Percentiles rank a stretch among this genome's conserved stretches.
Conservation (phyloP, 176 grass and related monocot genomes). For the Cymbopogon citratus region DNA sequence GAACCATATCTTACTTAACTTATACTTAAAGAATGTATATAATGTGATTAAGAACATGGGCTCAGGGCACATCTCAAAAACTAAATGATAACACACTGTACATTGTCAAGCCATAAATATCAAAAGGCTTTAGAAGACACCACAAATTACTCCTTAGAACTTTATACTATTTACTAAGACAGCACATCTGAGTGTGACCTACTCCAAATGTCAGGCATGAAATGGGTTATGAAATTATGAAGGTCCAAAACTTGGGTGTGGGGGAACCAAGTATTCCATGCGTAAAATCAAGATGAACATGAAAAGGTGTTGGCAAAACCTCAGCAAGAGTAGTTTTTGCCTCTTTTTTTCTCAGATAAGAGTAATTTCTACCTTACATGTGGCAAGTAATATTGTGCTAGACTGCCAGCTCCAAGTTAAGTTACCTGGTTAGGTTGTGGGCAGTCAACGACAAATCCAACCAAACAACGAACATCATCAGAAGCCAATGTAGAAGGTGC, state of each 20-base stretch:
- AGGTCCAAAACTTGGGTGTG: conserved; percentile 10
- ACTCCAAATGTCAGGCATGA: not conserved
- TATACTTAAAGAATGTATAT: conserved; percentile 19
- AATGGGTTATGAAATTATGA: not conserved
- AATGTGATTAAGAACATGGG: not conserved
- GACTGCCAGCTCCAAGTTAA: conserved; percentile 12
- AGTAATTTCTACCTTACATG: conserved; percentile 28
- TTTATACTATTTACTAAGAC: conserved; percentile 1
- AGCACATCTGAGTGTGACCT: not conserved
- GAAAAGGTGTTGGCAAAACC: not conserved
- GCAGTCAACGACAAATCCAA: conserved; percentile 94
- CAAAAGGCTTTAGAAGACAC: conserved; percentile 2
- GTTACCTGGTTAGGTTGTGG: conserved; percentile 99
- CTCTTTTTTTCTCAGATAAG: not conserved
- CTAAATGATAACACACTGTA: not conserved
- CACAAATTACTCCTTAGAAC: conserved; percentile 4
- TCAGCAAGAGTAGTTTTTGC: conserved; percentile 7
- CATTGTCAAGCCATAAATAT: not conserved
- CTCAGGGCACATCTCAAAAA: conserved; percentile 8
- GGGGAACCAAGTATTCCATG: conserved; percentile 13
- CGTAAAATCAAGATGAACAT: conserved; percentile 25
- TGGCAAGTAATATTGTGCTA: conserved; percentile 24
- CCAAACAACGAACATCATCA: conserved; percentile 77
- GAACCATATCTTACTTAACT: conserved; percentile 13
- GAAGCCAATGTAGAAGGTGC: conserved; percentile 59